Evolutionary conservation across 257 asterid species (phyloP), one percentile per base, ranked within the genome.

Genomic region (Pogostemon cablin): DNA sequence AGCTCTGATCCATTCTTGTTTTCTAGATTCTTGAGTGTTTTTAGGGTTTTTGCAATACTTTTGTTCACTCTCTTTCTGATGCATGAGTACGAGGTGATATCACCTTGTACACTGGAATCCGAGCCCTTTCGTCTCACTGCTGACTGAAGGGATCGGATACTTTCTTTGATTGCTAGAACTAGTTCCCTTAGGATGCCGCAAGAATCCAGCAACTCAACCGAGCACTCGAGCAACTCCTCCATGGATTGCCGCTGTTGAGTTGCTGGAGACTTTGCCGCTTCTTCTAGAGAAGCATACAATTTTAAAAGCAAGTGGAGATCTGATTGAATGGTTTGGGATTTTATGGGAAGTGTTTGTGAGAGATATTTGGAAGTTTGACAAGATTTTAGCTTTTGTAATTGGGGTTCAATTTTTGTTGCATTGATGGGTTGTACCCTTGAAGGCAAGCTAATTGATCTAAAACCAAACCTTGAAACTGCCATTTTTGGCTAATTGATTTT

Each of bases 361-460:
- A 62, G 17, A 2, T 2, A 10, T 38, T 62, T 38, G 53, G 74
- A 57, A 54, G 57, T 11, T n/a, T 57, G 65, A 41, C 62, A 62
- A 61, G 59, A 73, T 75, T 71, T 87, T 2, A 82, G 71, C 49
- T 77, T 78, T 75, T 68, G 66, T 49, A 81, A 66, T 49, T 77
- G 75, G n/a, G 65, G 50, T 64, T 83, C 91, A 32, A 82, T 68
- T 44, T 69, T 80, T 41, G 72, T 72, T 17, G 68, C 68, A 43
- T 62, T 62, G 54, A 43, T 17, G 41, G 81, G 81, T 3, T 78
- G 79, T 74, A 84, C 76, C 46, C 95, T 84, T 68, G 96, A 79
- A 60, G 95, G 95, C 59, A 90, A 75, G 71, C 95, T 87, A 43
- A 87, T 79, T 63, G 95, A 90, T 71, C 95, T 86, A 6, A 42